phyloP scores from a whole-genome alignment of 2,329 filamentous ascomycete genomes.

The Hypoxylon sp. region DNA sequence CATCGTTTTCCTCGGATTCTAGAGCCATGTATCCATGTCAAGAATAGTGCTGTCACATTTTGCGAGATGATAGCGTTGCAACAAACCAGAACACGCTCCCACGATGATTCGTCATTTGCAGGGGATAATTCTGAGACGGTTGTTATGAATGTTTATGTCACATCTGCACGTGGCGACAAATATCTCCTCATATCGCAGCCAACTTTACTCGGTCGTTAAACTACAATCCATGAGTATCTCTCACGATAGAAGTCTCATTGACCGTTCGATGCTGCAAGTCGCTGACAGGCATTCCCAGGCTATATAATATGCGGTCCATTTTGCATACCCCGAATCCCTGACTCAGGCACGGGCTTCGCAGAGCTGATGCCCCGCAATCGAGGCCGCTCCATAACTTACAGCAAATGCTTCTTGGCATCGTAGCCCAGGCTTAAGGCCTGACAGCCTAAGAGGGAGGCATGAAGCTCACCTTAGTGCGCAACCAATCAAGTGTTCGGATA shows the following conservation, averaged over 20 bases:
- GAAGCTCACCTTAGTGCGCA: constrained; percentile 17
- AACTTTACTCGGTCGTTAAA: constrained; percentile 10
- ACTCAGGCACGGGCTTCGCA: constrained; percentile 9
- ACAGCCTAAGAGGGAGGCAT: constrained; percentile 4
- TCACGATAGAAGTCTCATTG: constrained; percentile 10
- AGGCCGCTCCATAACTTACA: constrained; percentile 25
- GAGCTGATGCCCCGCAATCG: constrained; percentile 33
- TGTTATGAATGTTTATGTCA: constrained; percentile 26
- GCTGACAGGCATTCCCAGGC: constrained; percentile 2
- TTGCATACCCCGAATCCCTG: constrained; percentile 11
- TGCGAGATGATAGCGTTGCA: constrained; percentile 43
- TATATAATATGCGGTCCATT: constrained; percentile 13
- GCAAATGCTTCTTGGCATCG: constrained; percentile 30
- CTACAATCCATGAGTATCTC: neutral
- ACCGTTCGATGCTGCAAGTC: constrained; percentile 10
- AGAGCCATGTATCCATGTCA: constrained; percentile 20
- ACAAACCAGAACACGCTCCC: constrained; percentile 19
- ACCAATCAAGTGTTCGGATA: constrained; percentile 28
- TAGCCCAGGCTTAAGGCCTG: constrained; percentile 21
- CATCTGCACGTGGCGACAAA: constrained; percentile 32
- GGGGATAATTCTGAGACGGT: constrained; percentile 25
- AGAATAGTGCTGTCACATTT: constrained; percentile 39
- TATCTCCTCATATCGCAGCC: constrained; percentile 9
- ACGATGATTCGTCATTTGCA: constrained; percentile 32
- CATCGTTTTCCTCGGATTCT: constrained; percentile 24